Percentiles rank a stretch among this genome's conserved stretches.
These are phyloP conservation scores for Diospyros lotus DNA, from an alignment of 148 eudicot species.

Conservation along the genomic window DNA sequence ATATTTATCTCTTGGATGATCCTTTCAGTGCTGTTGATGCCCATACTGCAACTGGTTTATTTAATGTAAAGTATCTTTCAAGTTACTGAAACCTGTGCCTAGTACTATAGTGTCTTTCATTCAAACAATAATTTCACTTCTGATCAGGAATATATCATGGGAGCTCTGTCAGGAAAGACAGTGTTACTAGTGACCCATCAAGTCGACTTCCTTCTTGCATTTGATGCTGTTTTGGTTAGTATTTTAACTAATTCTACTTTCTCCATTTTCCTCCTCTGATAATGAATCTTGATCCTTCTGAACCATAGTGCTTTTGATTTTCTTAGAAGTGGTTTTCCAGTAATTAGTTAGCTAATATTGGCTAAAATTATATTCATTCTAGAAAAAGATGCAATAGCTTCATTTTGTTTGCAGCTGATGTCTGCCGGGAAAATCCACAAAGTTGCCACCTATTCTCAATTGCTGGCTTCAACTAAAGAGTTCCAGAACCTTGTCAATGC, in stretches of 20 bases:
- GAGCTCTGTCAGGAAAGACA: conserved; percentile 47
- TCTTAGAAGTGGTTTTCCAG: no score
- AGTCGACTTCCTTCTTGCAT: conserved; percentile 62
- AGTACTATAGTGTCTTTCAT: no score
- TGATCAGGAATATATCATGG: conserved; percentile 58
- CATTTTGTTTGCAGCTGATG: conserved; percentile 33
- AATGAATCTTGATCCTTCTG: neutral
- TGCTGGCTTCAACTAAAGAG: conserved; percentile 28
- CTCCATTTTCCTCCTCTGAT: neutral
- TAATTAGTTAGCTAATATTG: neutral
- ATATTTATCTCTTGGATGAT: conserved; percentile 60
- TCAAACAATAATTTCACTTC: neutral
- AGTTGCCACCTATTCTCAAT: conserved; percentile 35
- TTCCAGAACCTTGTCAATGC: conserved; percentile 42
- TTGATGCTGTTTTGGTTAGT: conserved; percentile 51
- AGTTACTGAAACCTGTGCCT: no score
- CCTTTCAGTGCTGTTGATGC: conserved; percentile 86
- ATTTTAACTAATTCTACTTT: neutral
- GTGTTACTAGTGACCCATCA: conserved; percentile 67
- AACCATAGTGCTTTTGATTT: no score
- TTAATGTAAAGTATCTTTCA: conserved; percentile 28
- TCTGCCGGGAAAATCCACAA: conserved; percentile 38
- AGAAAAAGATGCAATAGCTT: no score
- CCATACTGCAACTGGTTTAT: conserved; percentile 55
- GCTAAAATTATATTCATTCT: neutral